phyloP scores from a whole-genome alignment of 2,329 filamentous ascomycete species.

The Clonostachys chloroleuca region DNA sequence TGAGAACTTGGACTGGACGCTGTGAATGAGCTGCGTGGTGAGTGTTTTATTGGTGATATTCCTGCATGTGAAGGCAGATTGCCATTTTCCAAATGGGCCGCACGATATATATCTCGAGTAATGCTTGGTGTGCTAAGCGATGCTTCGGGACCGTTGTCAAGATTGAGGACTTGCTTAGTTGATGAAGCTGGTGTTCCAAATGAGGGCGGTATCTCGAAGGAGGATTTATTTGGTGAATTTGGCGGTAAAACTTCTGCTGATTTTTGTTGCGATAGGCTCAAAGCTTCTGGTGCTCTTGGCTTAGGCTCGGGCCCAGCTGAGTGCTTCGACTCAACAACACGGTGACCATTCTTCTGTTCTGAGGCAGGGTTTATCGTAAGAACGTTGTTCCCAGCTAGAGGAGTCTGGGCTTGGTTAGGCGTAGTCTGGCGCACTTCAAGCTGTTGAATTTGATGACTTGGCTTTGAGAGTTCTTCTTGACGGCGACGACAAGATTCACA shows the following conservation, averaged over 20 bases:
- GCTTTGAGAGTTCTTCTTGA: constrained; percentile 59
- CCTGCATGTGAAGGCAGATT: constrained; percentile 38
- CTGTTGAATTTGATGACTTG: constrained; percentile 47
- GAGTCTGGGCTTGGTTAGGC: too few relatives aligned
- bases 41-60: constrained; percentile 48
- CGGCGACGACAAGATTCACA: constrained; percentile 73
- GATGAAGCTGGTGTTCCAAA: constrained; percentile 10
- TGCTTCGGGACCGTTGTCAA: constrained; percentile 12
- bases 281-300: too few relatives aligned
- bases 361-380: too few relatives aligned
- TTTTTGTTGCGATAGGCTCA: too few relatives aligned
- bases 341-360: too few relatives aligned
- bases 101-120: constrained; percentile 16
- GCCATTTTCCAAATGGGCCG: constrained; percentile 18
- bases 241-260: background rate
- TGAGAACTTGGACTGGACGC: constrained; percentile 14
- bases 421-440: too few relatives aligned
- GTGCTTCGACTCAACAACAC: too few relatives aligned
- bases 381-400: too few relatives aligned
- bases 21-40: constrained; percentile 26
- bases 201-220: background rate
- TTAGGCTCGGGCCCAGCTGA: too few relatives aligned
- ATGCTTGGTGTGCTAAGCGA: constrained; percentile 18
- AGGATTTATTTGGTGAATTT: background rate
- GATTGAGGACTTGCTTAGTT: constrained; percentile 5